phyloP scores from a whole-genome alignment of 108 stramenopile genomes.

The Cylindrotheca fusiformis region DNA sequence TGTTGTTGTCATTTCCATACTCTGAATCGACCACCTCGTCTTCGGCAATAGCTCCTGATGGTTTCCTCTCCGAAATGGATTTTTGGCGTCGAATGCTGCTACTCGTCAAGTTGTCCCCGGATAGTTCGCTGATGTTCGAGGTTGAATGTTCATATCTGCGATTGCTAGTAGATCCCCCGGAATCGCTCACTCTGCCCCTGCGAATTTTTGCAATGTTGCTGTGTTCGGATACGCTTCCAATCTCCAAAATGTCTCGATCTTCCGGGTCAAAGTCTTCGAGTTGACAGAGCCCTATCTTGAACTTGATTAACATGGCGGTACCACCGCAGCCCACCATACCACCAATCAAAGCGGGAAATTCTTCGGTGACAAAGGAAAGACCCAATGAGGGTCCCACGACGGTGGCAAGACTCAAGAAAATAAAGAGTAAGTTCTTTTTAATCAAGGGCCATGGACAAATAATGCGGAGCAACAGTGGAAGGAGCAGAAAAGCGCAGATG shows the following conservation, averaged over 20 bases:
- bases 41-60: constrained; percentile 1
- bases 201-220: constrained; percentile 3
- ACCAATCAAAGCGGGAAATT: constrained; percentile 64
- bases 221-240: constrained; percentile 1
- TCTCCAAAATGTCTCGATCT: too few species aligned
- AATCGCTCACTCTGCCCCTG: too few species aligned
- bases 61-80: constrained; percentile 39
- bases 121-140: too few species aligned
- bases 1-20: not conserved
- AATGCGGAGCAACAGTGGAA: constrained; percentile 47
- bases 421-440: constrained; percentile 44
- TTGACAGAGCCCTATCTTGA: constrained; percentile 31
- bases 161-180: constrained; percentile 4
- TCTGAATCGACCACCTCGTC: constrained; percentile 15
- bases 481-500: constrained; percentile 41
- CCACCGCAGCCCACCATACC: constrained; percentile 51
- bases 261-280: too few species aligned
- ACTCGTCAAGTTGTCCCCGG: constrained; percentile 14
- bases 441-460: constrained; percentile 39
- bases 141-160: too few species aligned
- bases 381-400: constrained; percentile 44
- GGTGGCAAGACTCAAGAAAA: constrained; percentile 27
- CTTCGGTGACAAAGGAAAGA: constrained; percentile 41
- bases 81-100: constrained; percentile 46
- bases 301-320: constrained; percentile 44